Evolutionary conservation across 805 yeast species (phyloP).

Genomic region (Kodamaea sagamina): DNA sequence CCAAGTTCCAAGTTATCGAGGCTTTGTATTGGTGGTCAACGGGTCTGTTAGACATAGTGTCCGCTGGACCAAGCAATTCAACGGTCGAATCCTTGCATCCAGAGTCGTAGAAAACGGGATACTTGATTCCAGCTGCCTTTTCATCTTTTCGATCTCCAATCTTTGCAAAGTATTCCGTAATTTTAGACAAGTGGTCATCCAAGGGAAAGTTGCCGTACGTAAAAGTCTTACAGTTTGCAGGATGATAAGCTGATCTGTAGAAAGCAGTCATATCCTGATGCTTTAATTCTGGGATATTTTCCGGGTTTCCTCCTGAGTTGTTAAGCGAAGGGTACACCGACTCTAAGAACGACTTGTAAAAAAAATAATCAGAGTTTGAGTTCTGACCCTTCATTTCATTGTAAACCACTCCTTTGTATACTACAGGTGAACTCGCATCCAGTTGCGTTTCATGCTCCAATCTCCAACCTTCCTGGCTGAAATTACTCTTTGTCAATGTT

Average conservation of each 20-base stretch:
- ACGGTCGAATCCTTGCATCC: slow-evolving; percentile 18
- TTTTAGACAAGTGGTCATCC: slow-evolving; percentile 54
- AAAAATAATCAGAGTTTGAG: slow-evolving; percentile 83
- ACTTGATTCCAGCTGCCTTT: slow-evolving; percentile 28
- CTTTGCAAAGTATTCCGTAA: slow-evolving; percentile 50
- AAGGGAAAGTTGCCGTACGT: slow-evolving; percentile 84
- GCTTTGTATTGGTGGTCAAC: slow-evolving; percentile 74
- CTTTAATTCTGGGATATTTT: slow-evolving; percentile 66
- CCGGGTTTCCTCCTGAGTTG: slow-evolving; percentile 95
- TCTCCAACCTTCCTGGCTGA: slow-evolving; percentile 97
- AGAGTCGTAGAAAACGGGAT: slow-evolving; percentile 48
- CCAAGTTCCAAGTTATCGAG: slow-evolving; percentile 88
- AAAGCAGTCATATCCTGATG: slow-evolving; percentile 78
- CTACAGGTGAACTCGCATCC: slow-evolving; percentile 61
- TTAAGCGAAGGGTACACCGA: slow-evolving; percentile 80
- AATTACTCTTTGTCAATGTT: slow-evolving; percentile 72
- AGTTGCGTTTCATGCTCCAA: slow-evolving; percentile 67
- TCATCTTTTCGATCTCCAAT: slow-evolving; percentile 43
- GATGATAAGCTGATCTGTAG: slow-evolving; percentile 79
- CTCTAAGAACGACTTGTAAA: slow-evolving; percentile 81
- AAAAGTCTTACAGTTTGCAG: slow-evolving; percentile 83
- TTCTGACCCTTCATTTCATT: slow-evolving; percentile 99
- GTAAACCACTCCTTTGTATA: slow-evolving; percentile 93
- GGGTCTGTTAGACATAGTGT: slow-evolving; percentile 52
- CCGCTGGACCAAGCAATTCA: slow-evolving; percentile 70